These are phyloP conservation scores for Boehmeria nivea DNA, from an alignment of 306 rosid genomes.

Conservation along the genomic window DNA sequence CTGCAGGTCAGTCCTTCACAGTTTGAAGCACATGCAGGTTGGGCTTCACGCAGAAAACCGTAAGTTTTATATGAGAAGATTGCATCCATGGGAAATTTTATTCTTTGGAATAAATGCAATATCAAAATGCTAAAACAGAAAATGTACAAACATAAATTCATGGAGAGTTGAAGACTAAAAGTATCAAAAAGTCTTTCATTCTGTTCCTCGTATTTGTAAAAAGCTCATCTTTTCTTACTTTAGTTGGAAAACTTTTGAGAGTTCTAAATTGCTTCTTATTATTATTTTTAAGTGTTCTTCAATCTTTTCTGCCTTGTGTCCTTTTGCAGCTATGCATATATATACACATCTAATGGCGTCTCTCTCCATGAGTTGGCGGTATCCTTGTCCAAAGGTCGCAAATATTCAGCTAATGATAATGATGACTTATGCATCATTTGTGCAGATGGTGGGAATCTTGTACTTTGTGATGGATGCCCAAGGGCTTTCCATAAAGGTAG, in stretches of 20 bases:
- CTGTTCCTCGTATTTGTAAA: too few species aligned
- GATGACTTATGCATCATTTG: slow-evolving; percentile 92
- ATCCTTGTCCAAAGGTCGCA: slow-evolving; percentile 82
- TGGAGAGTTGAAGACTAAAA: too few species aligned
- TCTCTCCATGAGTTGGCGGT: slow-evolving; percentile 90
- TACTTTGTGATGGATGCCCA: slow-evolving; percentile 98
- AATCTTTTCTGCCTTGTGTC: slow-evolving; percentile 25
- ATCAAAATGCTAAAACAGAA: not conserved
- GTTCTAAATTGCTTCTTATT: not conserved
- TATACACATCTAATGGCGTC: slow-evolving; percentile 88
- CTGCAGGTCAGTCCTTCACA: slow-evolving; percentile 94
- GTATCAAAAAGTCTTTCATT: too few species aligned
- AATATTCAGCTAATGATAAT: slow-evolving; percentile 70
- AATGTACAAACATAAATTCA: not conserved
- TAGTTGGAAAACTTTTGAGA: too few species aligned
- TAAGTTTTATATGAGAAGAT: slow-evolving; percentile 35
- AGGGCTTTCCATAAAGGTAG: slow-evolving; percentile 97
- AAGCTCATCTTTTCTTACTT: too few species aligned
- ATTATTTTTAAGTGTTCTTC: slow-evolving; percentile 8
- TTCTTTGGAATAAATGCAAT: not conserved
- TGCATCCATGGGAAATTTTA: too few species aligned
- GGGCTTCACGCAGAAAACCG: slow-evolving; percentile 97
- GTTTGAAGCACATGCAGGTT: slow-evolving; percentile 97
- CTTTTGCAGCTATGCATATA: slow-evolving; percentile 83
- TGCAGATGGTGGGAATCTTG: slow-evolving; percentile 89